phyloP scores from a whole-genome alignment of 176 grass and related monocot species.

The Hordeum vulgare region MorexV3_pseudomolecules_assembly NC_058524.1:41804112-41804611 shows the following conservation, averaged over 20 bases:
- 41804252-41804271: conserved; percentile 82
- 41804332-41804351: neutral
- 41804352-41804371: neutral
- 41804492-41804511: neutral
- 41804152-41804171: neutral
- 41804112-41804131: neutral
- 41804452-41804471: neutral
- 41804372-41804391: neutral
- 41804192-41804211: neutral
- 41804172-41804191: neutral
- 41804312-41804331: neutral
- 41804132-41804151: neutral
- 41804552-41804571: neutral
- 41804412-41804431: neutral
- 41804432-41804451: neutral
- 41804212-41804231: conserved; percentile 75
- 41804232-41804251: conserved; percentile 72
- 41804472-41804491: neutral
- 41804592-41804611: neutral
- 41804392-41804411: neutral
- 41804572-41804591: neutral
- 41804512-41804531: neutral
- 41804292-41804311: neutral
- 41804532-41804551: neutral
- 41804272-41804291: conserved; percentile 12